Evolutionary conservation across 306 rosid species (phyloP).

Genomic region (Trichosanthes truncata): DNA sequence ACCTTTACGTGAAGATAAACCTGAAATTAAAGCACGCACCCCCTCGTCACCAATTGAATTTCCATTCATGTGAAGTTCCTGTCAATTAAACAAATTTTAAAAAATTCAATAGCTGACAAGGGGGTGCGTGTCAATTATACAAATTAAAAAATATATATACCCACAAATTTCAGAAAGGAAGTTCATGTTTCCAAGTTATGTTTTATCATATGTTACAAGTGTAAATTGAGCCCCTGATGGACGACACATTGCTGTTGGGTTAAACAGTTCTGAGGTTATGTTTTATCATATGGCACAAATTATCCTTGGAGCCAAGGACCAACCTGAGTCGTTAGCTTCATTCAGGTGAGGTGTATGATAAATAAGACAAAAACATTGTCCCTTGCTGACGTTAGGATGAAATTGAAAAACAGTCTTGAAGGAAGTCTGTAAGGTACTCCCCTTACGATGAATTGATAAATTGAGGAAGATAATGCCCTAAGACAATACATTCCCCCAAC

Average conservation of each 20-base stretch:
- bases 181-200: neutral
- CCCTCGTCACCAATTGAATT: constrained; percentile 98
- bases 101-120: neutral
- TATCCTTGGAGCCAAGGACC: neutral
- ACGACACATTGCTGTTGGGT: neutral
- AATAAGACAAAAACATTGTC: neutral
- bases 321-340: neutral
- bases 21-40: constrained; percentile 61
- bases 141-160: neutral
- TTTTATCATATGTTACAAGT: neutral
- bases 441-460: too few species aligned
- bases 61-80: constrained; percentile 96
- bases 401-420: neutral
- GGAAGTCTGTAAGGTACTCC: too few species aligned
- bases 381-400: too few species aligned
- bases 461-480: too few species aligned
- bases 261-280: neutral
- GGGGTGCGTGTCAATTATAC: neutral
- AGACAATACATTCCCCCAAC: too few species aligned
- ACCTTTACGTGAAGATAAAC: constrained; percentile 74
- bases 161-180: neutral
- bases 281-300: neutral
- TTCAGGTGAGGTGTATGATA: neutral
- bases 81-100: constrained; percentile 11
- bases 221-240: neutral